Evolutionary conservation across 2,329 filamentous ascomycete genomes (phyloP).

Genomic region (Diaporthe citri): DNA sequence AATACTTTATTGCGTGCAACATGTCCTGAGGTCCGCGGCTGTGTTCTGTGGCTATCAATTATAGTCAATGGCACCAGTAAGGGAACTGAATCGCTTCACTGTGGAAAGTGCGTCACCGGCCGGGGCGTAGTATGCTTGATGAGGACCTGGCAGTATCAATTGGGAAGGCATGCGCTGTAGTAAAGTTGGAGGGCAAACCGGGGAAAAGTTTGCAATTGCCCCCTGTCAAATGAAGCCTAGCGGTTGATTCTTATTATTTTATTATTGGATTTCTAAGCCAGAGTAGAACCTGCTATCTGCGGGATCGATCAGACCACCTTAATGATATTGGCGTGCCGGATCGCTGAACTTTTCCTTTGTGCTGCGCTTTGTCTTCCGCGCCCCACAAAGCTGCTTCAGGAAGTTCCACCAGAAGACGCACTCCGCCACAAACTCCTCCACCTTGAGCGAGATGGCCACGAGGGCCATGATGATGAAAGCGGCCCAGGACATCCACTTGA

Average conservation of each 20-base stretch:
- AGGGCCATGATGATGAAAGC: conserved; percentile 33
- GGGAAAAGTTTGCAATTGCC: too few relatives aligned
- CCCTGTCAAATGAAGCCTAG: too few relatives aligned
- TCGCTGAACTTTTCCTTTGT: conserved; percentile 1
- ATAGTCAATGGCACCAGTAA: too few relatives aligned
- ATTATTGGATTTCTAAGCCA: conserved; percentile 1
- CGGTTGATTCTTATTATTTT: not conserved
- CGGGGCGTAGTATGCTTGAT: too few relatives aligned
- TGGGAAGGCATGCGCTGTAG: too few relatives aligned
- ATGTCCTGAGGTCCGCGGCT: too few relatives aligned
- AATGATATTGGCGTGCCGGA: not conserved
- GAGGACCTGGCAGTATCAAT: too few relatives aligned
- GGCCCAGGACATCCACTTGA: conserved; percentile 41
- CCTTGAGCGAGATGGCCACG: conserved; percentile 30
- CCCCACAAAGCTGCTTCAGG: not conserved
- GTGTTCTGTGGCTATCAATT: too few relatives aligned
- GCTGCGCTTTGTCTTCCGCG: conserved; percentile 5
- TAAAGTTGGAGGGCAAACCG: too few relatives aligned
- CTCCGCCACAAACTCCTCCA: conserved; percentile 35
- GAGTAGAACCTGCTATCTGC: conserved; percentile 14
- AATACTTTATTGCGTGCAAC: too few relatives aligned
- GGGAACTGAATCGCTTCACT: too few relatives aligned
- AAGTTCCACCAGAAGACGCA: conserved; percentile 32
- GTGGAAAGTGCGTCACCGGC: too few relatives aligned
- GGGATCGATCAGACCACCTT: not conserved